phyloP scores from a whole-genome alignment of 2,329 filamentous ascomycete genomes.

The Venturia aucupariae region DNA sequence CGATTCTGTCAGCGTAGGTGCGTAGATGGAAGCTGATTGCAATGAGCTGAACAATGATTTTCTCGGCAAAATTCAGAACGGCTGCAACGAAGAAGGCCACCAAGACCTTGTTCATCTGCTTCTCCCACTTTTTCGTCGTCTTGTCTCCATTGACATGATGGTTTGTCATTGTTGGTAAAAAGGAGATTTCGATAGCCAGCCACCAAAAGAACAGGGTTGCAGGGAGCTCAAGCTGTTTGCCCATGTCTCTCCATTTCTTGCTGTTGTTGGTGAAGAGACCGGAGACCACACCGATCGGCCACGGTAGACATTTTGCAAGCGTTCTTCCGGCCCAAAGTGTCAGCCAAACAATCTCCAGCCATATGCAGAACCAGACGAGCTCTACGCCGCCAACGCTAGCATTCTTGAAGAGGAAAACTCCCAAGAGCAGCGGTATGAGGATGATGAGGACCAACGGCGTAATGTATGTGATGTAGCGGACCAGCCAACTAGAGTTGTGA shows the following conservation, averaged over 20 bases:
- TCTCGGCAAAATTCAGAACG: slow-evolving; percentile 76
- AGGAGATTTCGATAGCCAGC: slow-evolving; percentile 77
- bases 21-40: slow-evolving; percentile 86
- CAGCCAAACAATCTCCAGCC: slow-evolving; percentile 89
- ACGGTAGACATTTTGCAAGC: slow-evolving; percentile 55
- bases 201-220: slow-evolving; percentile 87
- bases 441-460: slow-evolving; percentile 54
- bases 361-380: slow-evolving; percentile 87
- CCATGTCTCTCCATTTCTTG: slow-evolving; percentile 91
- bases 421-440: slow-evolving; percentile 59
- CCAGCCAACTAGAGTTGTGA: slow-evolving; percentile 55
- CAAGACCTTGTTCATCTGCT: slow-evolving; percentile 73
- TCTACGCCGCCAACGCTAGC: slow-evolving; percentile 64
- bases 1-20: slow-evolving; percentile 84
- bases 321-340: slow-evolving; percentile 72
- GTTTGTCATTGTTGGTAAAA: slow-evolving; percentile 69
- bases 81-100: slow-evolving; percentile 74
- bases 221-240: slow-evolving; percentile 74
- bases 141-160: slow-evolving; percentile 48
- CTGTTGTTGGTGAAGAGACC: slow-evolving; percentile 75
- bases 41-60: slow-evolving; percentile 90
- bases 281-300: slow-evolving; percentile 52
- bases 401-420: slow-evolving; percentile 48
- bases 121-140: slow-evolving; percentile 58
- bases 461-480: slow-evolving; percentile 66